These are phyloP conservation scores for Saccharomyces mikatae DNA, from an alignment of 805 yeast species.

Conservation along the genomic window DNA sequence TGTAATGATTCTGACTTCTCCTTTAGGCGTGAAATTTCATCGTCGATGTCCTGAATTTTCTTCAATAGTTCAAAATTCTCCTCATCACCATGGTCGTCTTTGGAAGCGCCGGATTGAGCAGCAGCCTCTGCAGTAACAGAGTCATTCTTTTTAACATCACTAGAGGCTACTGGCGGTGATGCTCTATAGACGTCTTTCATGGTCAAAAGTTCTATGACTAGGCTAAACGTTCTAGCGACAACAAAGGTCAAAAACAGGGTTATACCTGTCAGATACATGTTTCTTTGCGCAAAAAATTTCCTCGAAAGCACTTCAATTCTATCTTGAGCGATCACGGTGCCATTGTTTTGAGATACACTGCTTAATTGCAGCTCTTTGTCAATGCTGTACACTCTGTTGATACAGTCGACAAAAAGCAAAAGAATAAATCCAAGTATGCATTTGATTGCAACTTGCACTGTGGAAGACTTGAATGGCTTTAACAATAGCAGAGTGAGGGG, in stretches of 20 bases:
- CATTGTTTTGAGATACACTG: slow-evolving; percentile 17
- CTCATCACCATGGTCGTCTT: slow-evolving; percentile 6
- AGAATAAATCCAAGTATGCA: slow-evolving; percentile 78
- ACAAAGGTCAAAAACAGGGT: slow-evolving; percentile 84
- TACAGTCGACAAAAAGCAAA: slow-evolving; percentile 78
- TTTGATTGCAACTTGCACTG: slow-evolving; percentile 68
- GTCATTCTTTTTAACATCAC: background rate
- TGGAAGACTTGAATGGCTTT: slow-evolving; percentile 61
- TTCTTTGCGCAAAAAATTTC: slow-evolving; percentile 91
- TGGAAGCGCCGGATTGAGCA: slow-evolving; percentile 3
- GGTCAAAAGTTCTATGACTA: slow-evolving; percentile 66
- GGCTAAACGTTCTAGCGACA: slow-evolving; percentile 71
- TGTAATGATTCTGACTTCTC: slow-evolving; percentile 65
- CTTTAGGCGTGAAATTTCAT: slow-evolving; percentile 58
- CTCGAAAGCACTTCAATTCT: slow-evolving; percentile 83
- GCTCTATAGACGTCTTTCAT: slow-evolving; percentile 11
- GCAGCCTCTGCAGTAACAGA: background rate
- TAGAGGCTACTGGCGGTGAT: background rate
- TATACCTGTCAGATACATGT: slow-evolving; percentile 91
- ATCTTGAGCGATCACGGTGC: slow-evolving; percentile 38
- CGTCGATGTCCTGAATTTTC: slow-evolving; percentile 49
- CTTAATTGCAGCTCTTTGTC: slow-evolving; percentile 44
- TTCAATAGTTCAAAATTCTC: slow-evolving; percentile 34
- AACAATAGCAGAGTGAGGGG: slow-evolving; percentile 55
- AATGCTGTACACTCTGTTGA: slow-evolving; percentile 71